A percentile compares a stretch with the other conserved stretches of the same genome.
Evolutionary conservation across 805 yeast genomes (phyloP).

Genomic region (Metahyphopichia silvanorum): DNA sequence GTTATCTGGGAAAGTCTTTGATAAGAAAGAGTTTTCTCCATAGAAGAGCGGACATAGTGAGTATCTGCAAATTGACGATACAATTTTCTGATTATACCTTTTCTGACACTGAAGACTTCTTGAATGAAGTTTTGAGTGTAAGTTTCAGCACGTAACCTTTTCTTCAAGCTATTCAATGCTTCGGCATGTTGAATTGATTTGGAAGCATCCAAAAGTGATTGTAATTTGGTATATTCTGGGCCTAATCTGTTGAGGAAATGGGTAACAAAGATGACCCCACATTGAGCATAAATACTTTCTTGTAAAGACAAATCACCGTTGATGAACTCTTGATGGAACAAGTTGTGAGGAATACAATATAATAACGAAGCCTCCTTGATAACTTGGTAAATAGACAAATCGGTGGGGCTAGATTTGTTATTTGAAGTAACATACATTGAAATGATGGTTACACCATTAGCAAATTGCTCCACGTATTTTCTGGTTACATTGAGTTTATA

Average conservation of each 20-base stretch:
- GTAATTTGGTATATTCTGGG: slow-evolving; percentile 74
- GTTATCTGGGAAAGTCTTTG: slow-evolving; percentile 79
- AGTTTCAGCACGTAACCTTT: slow-evolving; percentile 88
- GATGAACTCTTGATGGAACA: slow-evolving; percentile 71
- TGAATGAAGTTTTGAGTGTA: slow-evolving; percentile 81
- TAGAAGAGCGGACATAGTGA: slow-evolving; percentile 72
- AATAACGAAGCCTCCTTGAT: slow-evolving; percentile 91
- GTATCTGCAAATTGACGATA: slow-evolving; percentile 89
- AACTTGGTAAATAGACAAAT: slow-evolving; percentile 81
- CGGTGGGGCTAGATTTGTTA: slow-evolving; percentile 52
- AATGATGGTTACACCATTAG: slow-evolving; percentile 82
- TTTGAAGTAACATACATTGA: slow-evolving; percentile 79
- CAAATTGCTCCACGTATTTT: slow-evolving; percentile 91
- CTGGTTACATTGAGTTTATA: slow-evolving; percentile 82
- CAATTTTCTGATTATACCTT: slow-evolving; percentile 71
- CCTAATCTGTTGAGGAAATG: slow-evolving; percentile 95
- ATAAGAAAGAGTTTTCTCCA: slow-evolving; percentile 79
- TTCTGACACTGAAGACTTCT: slow-evolving; percentile 69
- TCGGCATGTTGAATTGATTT: slow-evolving; percentile 68
- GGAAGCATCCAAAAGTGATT: slow-evolving; percentile 58
- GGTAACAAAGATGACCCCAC: slow-evolving; percentile 86
- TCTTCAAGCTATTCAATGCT: slow-evolving; percentile 74
- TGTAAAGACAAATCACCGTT: slow-evolving; percentile 81
- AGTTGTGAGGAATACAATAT: slow-evolving; percentile 86
- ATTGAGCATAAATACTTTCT: slow-evolving; percentile 92